Evolutionary conservation across 345 rosid genomes (phyloP), one percentile per base, ranked within the genome.

Genomic region (Orychophragmus violaceus): DNA sequence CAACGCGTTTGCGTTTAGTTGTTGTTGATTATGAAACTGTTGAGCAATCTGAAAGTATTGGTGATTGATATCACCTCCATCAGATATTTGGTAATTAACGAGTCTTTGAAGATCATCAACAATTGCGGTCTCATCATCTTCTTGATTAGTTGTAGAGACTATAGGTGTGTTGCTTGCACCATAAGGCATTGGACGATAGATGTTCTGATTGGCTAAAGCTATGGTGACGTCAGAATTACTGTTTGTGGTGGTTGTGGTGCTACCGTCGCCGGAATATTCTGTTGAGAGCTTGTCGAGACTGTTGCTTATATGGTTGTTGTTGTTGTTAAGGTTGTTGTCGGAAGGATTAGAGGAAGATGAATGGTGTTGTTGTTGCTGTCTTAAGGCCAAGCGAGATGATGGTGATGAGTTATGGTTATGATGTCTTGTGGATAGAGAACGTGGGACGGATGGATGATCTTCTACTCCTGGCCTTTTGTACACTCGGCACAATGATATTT

Each of bases 401-500:
- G 84, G 7, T 41, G 48, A 55, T 54, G 55, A 45, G 54, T 54
- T 44, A 44, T 37, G 68, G 12, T 59, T 27, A 25, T 59, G 84
- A 66, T 52, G 82, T 37, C 75, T 73, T 16, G 89, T 79, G 1
- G 87, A 78, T 52, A 83, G 79, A 12, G 83, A 77, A 25, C 96
- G 96, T 14, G 94, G 96, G 11, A 87, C 77, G 0, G 96, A 87
- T 6, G 91, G 90, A 67, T 87, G 90, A 69, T 94, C 99, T 76
- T 90, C 99, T 2, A 94, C 95, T 66, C 99, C 99, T 23, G 96
- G 80, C 64, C 99, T 81, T 73, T 90, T 94, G 87, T 94, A 94
- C 18, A 94, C 99, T 2, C 99, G 90, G 64, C 99, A 94, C 39
- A 94, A 85, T 0, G 99, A 94, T 74, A 88, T 94, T 76, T 94